Conservation (phyloP, 805 yeast genomes). For the Monosporozyma aerobia region DNA sequence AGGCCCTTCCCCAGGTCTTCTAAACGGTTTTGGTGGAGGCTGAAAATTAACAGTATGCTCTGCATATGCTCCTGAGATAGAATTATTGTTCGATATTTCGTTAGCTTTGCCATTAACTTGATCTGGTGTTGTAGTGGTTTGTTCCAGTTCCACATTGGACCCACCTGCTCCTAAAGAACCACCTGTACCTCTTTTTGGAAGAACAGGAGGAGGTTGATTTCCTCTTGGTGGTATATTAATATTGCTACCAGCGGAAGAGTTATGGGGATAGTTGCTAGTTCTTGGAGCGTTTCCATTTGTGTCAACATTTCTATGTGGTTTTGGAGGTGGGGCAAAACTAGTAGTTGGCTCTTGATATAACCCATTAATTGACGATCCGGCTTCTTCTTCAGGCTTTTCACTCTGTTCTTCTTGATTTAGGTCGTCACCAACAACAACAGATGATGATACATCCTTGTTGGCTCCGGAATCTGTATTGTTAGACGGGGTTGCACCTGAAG, state of each 20-base stretch:
- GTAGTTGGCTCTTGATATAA: constrained; percentile 17
- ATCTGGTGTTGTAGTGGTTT: neutral
- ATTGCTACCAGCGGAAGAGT: neutral
- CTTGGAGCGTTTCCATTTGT: neutral
- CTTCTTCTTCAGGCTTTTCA: constrained; percentile 18
- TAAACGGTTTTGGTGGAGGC: constrained; percentile 30
- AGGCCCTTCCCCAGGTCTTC: constrained; percentile 2
- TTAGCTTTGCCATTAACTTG: neutral
- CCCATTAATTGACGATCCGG: constrained; percentile 23
- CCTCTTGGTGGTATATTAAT: neutral
- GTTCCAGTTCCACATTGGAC: neutral
- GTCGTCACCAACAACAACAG: neutral
- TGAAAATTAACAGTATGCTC: constrained; percentile 14
- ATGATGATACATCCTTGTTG: too few species aligned
- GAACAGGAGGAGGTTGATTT: neutral
- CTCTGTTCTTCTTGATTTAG: constrained; percentile 8
- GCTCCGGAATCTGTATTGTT: neutral
- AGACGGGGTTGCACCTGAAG: neutral
- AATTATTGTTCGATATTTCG: neutral
- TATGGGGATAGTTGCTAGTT: neutral
- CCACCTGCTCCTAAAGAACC: neutral
- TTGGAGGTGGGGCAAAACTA: constrained; percentile 36
- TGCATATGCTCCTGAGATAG: constrained; percentile 3
- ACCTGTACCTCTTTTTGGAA: neutral
- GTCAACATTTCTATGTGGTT: constrained; percentile 19